Base-by-base conservation (phyloP, 805 yeast genomes). In the Starmerella kuoi region DNA sequence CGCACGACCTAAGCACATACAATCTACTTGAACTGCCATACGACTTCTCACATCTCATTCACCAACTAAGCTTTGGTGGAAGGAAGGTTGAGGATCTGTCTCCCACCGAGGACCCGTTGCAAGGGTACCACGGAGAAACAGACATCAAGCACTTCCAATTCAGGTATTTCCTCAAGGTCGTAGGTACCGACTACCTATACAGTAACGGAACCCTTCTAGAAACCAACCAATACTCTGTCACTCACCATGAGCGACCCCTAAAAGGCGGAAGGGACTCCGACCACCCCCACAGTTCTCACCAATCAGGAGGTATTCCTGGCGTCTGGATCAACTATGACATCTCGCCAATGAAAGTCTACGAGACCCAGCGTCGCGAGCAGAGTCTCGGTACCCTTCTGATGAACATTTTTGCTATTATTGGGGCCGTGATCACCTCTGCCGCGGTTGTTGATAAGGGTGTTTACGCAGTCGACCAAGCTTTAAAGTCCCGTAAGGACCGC, bases 391-490 rank as follows among this genome's bases (percentile, higher is more conserved):
- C 39, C 38, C 49, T 53, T 27, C 37, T 46, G n/a, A 42, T 73
- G 72, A 54, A 70, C 38, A 38, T 82, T 22, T 75, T 91, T 51
- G 80, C 95, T 42, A 84, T 93, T 6, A 71, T 88, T 31, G 97
- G 96, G 8, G 96, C 97, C 37, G 86, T 91, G 9, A 67, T 91
- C 45, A 87, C 95, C 22, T 86, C 88, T 22, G 97, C 94, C 8
- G 79, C 95, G 0, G 74, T 87, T 28, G 61, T 87, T 36, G 98
- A 91, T 60, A 73, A 85, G 46, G 77, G 93, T 2, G 80, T 86
- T 4, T 86, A 83, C 74, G 88, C 83, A 11, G 95, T 95, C 1
- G 87, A 86, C 57, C 75, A 74, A 60, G 83, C 79, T 9, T 28
- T 51, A 34, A 42, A 45, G 35, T 48, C 53, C 3, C 46, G 52